Evolutionary conservation across 768 basidiomycete species (phyloP).

Genomic region (Lactarius quietus): DNA sequence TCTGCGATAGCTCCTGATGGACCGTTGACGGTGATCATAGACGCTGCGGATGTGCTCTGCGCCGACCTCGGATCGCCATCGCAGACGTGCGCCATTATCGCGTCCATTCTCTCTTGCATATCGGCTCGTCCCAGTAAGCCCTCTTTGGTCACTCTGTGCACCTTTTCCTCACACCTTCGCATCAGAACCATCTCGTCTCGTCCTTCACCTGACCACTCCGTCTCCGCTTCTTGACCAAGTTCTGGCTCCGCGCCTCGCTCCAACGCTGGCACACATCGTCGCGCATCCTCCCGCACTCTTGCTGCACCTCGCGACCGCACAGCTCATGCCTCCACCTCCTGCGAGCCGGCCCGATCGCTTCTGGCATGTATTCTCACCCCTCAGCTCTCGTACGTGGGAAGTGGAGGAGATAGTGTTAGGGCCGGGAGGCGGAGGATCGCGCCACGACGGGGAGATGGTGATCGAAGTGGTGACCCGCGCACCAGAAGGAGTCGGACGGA

Average conservation of each 20-base stretch:
- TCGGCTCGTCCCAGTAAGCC: conserved; percentile 49
- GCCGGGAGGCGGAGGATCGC: conserved; percentile 45
- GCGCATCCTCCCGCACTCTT: conserved; percentile 72
- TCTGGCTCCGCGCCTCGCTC: conserved; percentile 58
- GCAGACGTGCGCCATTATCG: conserved; percentile 51
- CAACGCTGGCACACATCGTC: conserved; percentile 57
- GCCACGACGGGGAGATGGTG: conserved; percentile 49
- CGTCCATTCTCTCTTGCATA: conserved; percentile 43
- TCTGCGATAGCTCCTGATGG: conserved; percentile 37
- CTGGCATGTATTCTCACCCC: conserved; percentile 71
- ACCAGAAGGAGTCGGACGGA: conserved; percentile 44
- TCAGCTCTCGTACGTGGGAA: conserved; percentile 59
- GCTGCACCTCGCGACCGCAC: conserved; percentile 61
- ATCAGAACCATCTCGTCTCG: conserved; percentile 53
- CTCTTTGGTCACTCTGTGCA: not conserved
- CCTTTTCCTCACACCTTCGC: not conserved
- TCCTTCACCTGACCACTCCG: conserved; percentile 51
- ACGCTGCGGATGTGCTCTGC: conserved; percentile 65
- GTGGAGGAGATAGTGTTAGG: conserved; percentile 61
- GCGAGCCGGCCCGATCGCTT: conserved; percentile 63
- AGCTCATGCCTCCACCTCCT: conserved; percentile 69
- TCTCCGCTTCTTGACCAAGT: conserved; percentile 53
- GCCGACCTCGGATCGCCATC: conserved; percentile 55
- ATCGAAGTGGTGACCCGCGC: conserved; percentile 58
- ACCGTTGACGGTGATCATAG: conserved; percentile 62